Evolutionary conservation across 805 yeast species (phyloP).

Genomic region (Ogataea nakhonphanomensis): DNA sequence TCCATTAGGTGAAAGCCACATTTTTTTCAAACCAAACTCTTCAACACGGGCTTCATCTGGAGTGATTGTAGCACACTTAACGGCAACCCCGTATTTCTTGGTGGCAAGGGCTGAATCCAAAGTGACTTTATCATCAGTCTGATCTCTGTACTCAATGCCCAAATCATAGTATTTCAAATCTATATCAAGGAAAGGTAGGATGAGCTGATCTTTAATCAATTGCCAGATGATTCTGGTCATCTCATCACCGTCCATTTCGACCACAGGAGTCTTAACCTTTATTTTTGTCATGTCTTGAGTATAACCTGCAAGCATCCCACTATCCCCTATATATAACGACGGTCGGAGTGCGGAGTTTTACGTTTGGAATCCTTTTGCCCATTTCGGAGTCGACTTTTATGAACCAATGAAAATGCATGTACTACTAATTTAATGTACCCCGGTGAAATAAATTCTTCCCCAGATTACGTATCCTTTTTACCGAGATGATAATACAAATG

Average conservation of each 20-base stretch:
- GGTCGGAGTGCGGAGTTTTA: not conserved
- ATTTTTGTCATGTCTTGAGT: slow-evolving; percentile 45
- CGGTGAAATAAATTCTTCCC: not conserved
- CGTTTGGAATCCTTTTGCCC: not conserved
- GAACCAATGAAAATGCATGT: not conserved
- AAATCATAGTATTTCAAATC: slow-evolving; percentile 91
- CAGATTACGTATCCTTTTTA: slow-evolving; percentile 7
- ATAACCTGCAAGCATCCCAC: not conserved
- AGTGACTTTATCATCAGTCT: slow-evolving; percentile 86
- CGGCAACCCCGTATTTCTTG: slow-evolving; percentile 84
- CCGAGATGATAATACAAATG: slow-evolving; percentile 7
- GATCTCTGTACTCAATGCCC: slow-evolving; percentile 81
- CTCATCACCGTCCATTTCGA: slow-evolving; percentile 97
- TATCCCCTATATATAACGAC: not conserved
- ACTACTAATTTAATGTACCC: not conserved
- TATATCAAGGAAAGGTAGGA: slow-evolving; percentile 79
- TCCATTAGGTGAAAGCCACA: slow-evolving; percentile 98
- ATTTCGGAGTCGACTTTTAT: slow-evolving; percentile 2
- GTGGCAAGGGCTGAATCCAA: slow-evolving; percentile 88
- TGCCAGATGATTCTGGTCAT: slow-evolving; percentile 97
- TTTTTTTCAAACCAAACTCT: slow-evolving; percentile 85
- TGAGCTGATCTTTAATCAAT: slow-evolving; percentile 78
- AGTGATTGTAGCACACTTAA: slow-evolving; percentile 98
- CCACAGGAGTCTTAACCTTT: slow-evolving; percentile 81
- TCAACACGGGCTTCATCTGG: slow-evolving; percentile 95